A percentile compares a stretch with the other conserved stretches of the same genome.
These are phyloP conservation scores for Amaranthus hypochondriacus DNA, from an alignment of 148 eudicot genomes.

Conservation along the genomic window DNA sequence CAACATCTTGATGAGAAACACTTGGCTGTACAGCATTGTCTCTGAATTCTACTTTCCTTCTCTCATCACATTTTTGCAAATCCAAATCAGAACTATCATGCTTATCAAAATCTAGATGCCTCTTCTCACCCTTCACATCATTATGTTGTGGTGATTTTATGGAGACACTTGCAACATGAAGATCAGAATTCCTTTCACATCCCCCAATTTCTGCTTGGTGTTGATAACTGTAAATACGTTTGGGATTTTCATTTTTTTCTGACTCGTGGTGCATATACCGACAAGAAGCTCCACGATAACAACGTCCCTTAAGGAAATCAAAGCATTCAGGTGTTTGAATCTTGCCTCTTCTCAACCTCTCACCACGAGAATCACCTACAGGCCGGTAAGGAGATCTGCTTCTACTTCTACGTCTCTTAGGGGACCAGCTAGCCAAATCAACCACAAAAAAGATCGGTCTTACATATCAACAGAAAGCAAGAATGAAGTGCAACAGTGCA, in stretches of 20 bases:
- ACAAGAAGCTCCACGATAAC: conserved; percentile 81
- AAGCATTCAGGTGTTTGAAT: conserved; percentile 47
- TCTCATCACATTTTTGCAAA: conserved; percentile 23
- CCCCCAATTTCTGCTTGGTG: conserved; percentile 27
- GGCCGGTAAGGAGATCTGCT: conserved; percentile 69
- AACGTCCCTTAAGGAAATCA: conserved; percentile 67
- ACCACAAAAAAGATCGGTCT: conserved; percentile 20
- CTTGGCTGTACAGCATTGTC: conserved; percentile 18
- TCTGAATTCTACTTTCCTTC: conserved; percentile 19
- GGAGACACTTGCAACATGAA: conserved; percentile 29
- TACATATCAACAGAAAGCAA: not conserved
- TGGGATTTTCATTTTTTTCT: conserved; percentile 41
- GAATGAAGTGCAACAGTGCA: not conserved
- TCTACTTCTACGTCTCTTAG: conserved; percentile 73
- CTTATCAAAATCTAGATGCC: conserved; percentile 19
- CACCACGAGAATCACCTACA: conserved; percentile 39
- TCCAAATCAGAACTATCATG: conserved; percentile 24
- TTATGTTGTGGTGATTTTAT: conserved; percentile 28
- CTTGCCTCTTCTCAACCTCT: conserved; percentile 47
- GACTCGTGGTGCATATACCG: conserved; percentile 61
- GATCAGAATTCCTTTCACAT: conserved; percentile 32
- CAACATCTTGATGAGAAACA: conserved; percentile 26
- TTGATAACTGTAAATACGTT: conserved; percentile 43
- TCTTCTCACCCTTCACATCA: conserved; percentile 33
- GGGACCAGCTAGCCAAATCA: conserved; percentile 60